phyloP scores from a whole-genome alignment of 805 yeast species.

The Yarrowia keelungensis region DNA sequence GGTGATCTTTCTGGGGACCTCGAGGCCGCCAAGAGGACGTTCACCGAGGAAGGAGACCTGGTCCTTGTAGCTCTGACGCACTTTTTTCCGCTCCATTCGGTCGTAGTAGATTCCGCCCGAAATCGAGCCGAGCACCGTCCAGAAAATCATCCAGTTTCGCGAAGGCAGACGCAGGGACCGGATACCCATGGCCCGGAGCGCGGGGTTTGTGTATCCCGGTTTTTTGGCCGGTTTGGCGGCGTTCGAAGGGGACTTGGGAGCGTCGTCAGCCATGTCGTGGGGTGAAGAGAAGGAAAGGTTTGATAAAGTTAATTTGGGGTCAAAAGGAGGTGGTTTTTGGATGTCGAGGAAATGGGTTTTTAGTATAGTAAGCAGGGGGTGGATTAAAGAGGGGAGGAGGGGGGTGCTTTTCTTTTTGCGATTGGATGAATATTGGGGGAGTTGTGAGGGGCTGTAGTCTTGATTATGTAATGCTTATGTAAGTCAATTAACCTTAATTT shows the following conservation, averaged over 20 bases:
- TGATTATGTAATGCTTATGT: no score
- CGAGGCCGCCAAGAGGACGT: slow-evolving; percentile 55
- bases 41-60: slow-evolving; percentile 63
- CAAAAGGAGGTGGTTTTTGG: no score
- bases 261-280: neutral
- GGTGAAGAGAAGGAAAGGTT: neutral
- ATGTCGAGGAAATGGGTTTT: no score
- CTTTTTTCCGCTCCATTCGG: slow-evolving; percentile 69
- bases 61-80: slow-evolving; percentile 69
- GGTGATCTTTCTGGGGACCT: slow-evolving; percentile 74
- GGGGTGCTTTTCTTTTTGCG: no score
- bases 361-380: no score
- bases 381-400: no score
- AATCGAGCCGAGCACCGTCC: slow-evolving; percentile 69
- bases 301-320: neutral
- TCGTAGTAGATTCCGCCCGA: slow-evolving; percentile 85
- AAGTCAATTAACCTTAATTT: no score
- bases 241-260: neutral
- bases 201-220: slow-evolving; percentile 44
- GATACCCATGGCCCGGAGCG: slow-evolving; percentile 70
- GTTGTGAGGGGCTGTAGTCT: no score
- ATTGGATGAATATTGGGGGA: no score
- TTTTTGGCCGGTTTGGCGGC: neutral
- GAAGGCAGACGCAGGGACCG: slow-evolving; percentile 81
- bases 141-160: slow-evolving; percentile 91